Conservation (phyloP, 805 yeast species). For the Candida gorgasii region DNA sequence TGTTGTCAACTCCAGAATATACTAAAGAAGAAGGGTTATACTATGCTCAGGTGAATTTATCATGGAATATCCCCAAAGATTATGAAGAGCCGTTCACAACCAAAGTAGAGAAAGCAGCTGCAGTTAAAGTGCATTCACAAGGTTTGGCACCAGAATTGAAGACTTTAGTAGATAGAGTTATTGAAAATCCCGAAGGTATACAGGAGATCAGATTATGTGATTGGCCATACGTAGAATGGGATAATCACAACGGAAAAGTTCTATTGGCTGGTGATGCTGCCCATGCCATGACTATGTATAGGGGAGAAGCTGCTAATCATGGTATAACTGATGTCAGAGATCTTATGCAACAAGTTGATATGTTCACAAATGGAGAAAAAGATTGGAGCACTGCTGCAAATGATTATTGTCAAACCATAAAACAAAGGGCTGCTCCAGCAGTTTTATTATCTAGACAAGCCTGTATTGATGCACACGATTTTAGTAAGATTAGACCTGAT, state of each 20-base stretch:
- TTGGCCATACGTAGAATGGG: slow-evolving; percentile 21
- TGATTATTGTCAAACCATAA: slow-evolving; percentile 14
- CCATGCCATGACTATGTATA: slow-evolving; percentile 23
- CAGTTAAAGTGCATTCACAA: slow-evolving; percentile 16
- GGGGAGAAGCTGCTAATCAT: slow-evolving; percentile 23
- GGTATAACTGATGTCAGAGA: slow-evolving; percentile 20
- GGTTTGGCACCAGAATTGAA: slow-evolving; percentile 17
- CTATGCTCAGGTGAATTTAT: slow-evolving; percentile 21
- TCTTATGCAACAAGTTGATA: slow-evolving; percentile 16
- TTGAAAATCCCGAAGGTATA: slow-evolving; percentile 12
- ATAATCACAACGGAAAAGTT: slow-evolving; percentile 11
- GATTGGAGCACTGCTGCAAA: slow-evolving; percentile 16
- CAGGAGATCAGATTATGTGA: slow-evolving; percentile 19
- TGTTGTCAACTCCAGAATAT: slow-evolving; percentile 22
- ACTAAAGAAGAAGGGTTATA: slow-evolving; percentile 12
- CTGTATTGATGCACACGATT: slow-evolving; percentile 26
- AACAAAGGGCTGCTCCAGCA: slow-evolving; percentile 18
- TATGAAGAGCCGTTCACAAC: slow-evolving; percentile 17
- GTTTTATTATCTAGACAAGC: slow-evolving; percentile 26
- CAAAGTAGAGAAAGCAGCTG: slow-evolving; percentile 17
- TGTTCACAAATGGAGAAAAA: slow-evolving; percentile 6
- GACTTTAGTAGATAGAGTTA: slow-evolving; percentile 18
- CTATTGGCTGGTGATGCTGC: slow-evolving; percentile 22
- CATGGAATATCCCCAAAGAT: slow-evolving; percentile 16
- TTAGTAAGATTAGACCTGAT: slow-evolving; percentile 16